A percentile compares a stretch with the other conserved stretches of the same genome.
phyloP scores from a whole-genome alignment of 2,329 filamentous ascomycete genomes.

The Fusarium sp. region DNA sequence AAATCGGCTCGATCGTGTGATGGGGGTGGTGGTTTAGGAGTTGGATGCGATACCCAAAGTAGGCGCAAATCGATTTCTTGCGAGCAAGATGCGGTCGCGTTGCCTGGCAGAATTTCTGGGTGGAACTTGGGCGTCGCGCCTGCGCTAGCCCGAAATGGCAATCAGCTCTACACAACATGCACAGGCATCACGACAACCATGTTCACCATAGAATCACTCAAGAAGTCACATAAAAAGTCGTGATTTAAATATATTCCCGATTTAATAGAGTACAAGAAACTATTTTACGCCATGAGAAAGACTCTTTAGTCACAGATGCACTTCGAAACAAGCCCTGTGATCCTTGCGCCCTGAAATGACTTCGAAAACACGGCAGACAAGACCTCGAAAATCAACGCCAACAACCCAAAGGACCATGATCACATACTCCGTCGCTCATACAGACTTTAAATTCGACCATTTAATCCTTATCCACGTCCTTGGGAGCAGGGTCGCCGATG shows the following conservation, averaged over 20 bases:
- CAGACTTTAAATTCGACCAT: constrained; percentile 11
- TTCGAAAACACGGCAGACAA: constrained; percentile 12
- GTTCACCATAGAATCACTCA: not conserved
- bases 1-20: constrained; percentile 41
- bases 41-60: constrained; percentile 23
- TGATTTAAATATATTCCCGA: not conserved
- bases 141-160: constrained; percentile 53
- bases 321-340: constrained; percentile 10
- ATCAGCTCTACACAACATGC: constrained; percentile 44
- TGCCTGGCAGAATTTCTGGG: constrained; percentile 50
- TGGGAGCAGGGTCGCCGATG: constrained; percentile 94
- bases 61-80: constrained; percentile 44
- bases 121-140: constrained; percentile 42
- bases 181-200: not conserved
- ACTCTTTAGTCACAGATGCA: constrained; percentile 1
- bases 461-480: constrained; percentile 90
- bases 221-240: not conserved
- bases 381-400: constrained; percentile 47
- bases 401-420: constrained; percentile 38
- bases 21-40: constrained; percentile 23
- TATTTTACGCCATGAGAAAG: not conserved
- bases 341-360: constrained; percentile 1
- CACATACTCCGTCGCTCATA: constrained; percentile 39
- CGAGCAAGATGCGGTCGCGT: constrained; percentile 46
- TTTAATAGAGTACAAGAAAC: not conserved